These are phyloP conservation scores for Aphanocladium album DNA, from an alignment of 2,329 filamentous ascomycete species.

Conservation along the genomic window DNA sequence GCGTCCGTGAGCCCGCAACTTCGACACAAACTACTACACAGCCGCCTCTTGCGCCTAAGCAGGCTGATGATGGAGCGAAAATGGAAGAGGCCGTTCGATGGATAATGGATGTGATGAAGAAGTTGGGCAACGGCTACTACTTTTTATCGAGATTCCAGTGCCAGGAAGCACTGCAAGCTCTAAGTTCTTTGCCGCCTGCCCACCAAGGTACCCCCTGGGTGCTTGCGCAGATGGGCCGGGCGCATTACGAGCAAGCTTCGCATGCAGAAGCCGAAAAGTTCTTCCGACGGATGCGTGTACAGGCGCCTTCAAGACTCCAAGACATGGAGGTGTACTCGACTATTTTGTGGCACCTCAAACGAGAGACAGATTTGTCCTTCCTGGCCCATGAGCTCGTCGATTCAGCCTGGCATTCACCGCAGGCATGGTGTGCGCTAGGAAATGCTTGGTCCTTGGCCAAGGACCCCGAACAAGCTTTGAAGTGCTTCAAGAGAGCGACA, in stretches of 20 bases:
- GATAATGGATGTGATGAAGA: constrained; percentile 75
- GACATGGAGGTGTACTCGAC: constrained; percentile 99
- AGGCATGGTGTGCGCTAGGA: constrained; percentile 93
- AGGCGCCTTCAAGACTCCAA: constrained; percentile 77
- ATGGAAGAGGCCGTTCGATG: constrained; percentile 71
- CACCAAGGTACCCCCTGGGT: constrained; percentile 95
- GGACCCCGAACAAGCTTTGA: constrained; percentile 90
- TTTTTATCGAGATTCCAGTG: constrained; percentile 75
- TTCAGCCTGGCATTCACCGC: constrained; percentile 78
- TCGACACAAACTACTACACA: constrained; percentile 37
- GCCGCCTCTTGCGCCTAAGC: not conserved
- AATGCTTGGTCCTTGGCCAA: constrained; percentile 91
- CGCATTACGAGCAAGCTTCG: constrained; percentile 83
- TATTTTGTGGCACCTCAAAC: constrained; percentile 96
- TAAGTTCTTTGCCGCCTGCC: constrained; percentile 61
- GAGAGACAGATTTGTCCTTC: constrained; percentile 86
- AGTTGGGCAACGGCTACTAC: constrained; percentile 76
- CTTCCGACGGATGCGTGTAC: constrained; percentile 72
- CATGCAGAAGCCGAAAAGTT: constrained; percentile 84
- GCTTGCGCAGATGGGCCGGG: constrained; percentile 81
- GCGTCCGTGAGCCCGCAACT: constrained; percentile 40
- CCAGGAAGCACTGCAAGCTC: constrained; percentile 68
- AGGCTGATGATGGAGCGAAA: constrained; percentile 48
- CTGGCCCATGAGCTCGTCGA: constrained; percentile 88
- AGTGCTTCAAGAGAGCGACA: constrained; percentile 90